Percentiles rank a stretch among this genome's conserved stretches.
Evolutionary conservation across 1,139 yeast genomes (phyloP).

Genomic region (Pneumocystis murina): DNA sequence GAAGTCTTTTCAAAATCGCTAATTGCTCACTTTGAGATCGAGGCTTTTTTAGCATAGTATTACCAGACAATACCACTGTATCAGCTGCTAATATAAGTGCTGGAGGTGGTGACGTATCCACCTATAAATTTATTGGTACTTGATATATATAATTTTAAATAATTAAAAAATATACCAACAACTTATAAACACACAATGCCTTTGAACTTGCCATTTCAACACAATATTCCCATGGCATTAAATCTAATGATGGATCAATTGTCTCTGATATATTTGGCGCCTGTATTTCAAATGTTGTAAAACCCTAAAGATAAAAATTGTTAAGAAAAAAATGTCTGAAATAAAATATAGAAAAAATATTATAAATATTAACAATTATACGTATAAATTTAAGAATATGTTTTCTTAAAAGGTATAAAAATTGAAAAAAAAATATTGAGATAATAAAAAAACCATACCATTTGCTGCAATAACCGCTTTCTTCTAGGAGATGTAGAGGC

Average conservation of each 20-base stretch:
- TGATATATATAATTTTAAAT: conserved; percentile 1
- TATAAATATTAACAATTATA: too few species aligned
- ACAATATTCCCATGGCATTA: conserved; percentile 42
- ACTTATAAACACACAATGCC: conserved; percentile 40
- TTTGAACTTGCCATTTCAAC: conserved; percentile 54
- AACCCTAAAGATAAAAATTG: conserved; percentile 25
- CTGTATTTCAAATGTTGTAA: conserved; percentile 33
- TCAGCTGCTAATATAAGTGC: conserved; percentile 60
- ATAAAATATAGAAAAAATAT: too few species aligned
- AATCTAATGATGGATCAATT: conserved; percentile 33
- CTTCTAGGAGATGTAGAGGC: conserved; percentile 83
- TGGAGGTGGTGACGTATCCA: conserved; percentile 24
- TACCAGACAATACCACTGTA: conserved; percentile 55
- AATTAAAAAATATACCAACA: conserved; percentile 21
- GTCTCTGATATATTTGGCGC: conserved; percentile 62
- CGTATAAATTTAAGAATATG: too few species aligned
- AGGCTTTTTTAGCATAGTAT: conserved; percentile 67
- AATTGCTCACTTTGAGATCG: conserved; percentile 36
- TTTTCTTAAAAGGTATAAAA: background rate
- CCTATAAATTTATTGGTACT: conserved; percentile 3
- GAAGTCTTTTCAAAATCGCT: conserved; percentile 31
- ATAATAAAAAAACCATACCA: conserved; percentile 19
- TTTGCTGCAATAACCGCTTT: conserved; percentile 45
- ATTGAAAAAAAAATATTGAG: background rate
- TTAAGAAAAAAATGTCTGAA: background rate